phyloP scores from a whole-genome alignment of 306 rosid species.

The Senna tora region DNA sequence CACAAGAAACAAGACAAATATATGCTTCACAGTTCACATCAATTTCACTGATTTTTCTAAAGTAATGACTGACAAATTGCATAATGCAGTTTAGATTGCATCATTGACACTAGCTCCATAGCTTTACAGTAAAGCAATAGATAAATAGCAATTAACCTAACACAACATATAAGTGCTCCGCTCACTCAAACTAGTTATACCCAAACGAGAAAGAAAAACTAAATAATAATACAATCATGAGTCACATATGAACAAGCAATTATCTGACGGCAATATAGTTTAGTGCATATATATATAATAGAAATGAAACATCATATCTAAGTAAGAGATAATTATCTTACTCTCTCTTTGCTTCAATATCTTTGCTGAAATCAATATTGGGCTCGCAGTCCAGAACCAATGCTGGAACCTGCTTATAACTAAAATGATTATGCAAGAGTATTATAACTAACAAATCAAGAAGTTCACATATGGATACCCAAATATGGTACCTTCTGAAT shows the following conservation, averaged over 20 bases:
- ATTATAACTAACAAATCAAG: background rate
- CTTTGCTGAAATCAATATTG: conserved; percentile 95
- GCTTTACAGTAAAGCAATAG: background rate
- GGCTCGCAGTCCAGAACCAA: conserved; percentile 98
- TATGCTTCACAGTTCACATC: background rate
- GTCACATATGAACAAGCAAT: conserved; percentile 1
- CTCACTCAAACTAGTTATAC: background rate
- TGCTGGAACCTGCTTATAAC: conserved; percentile 83
- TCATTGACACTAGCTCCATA: background rate
- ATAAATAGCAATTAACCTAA: background rate
- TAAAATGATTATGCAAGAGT: conserved; percentile 31
- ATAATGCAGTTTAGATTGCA: background rate
- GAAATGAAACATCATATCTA: conserved; percentile 25
- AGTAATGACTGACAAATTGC: background rate
- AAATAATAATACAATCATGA: background rate
- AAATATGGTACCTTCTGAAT: conserved; percentile 79
- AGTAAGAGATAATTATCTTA: conserved; percentile 51
- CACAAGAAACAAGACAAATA: conserved; percentile 13
- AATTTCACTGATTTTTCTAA: background rate
- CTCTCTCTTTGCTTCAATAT: conserved; percentile 92
- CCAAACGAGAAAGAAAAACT: background rate
- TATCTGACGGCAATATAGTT: background rate
- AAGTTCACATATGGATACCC: conserved; percentile 22
- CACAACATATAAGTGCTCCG: background rate
- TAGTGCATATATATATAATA: background rate